Evolutionary conservation across 2,329 filamentous ascomycete species (phyloP).

Genomic region (Clonostachys chloroleuca): DNA sequence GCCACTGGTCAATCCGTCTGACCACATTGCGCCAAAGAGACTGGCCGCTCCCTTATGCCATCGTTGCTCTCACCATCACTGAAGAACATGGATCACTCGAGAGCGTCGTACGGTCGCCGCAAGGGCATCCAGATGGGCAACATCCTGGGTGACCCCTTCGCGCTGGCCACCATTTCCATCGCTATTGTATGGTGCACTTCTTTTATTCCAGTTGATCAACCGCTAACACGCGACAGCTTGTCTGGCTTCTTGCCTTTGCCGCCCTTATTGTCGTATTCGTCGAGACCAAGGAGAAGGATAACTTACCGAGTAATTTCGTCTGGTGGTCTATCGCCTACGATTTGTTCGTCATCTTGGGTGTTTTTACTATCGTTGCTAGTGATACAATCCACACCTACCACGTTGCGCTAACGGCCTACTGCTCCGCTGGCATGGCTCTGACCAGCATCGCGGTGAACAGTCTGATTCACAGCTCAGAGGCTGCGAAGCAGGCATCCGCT

Average conservation of each 20-base stretch:
- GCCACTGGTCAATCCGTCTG: no score
- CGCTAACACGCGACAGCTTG: constrained; percentile 57
- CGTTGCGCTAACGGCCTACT: constrained; percentile 85
- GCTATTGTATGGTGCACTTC: constrained; percentile 62
- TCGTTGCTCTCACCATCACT: constrained; percentile 62
- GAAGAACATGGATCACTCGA: constrained; percentile 74
- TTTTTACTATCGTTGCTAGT: constrained; percentile 79
- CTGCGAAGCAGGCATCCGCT: constrained; percentile 76
- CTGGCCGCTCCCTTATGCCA: neutral
- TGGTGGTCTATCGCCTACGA: constrained; percentile 92
- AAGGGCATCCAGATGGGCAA: constrained; percentile 74
- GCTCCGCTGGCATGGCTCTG: constrained; percentile 78
- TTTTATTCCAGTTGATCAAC: neutral
- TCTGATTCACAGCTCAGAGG: constrained; percentile 72
- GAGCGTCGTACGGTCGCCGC: constrained; percentile 49
- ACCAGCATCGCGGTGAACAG: constrained; percentile 83
- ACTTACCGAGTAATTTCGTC: constrained; percentile 72
- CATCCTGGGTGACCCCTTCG: constrained; percentile 94
- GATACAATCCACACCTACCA: constrained; percentile 85
- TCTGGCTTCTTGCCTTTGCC: constrained; percentile 92
- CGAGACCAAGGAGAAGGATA: constrained; percentile 30
- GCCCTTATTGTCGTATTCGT: constrained; percentile 71
- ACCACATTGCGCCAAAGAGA: no score
- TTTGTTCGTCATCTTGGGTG: constrained; percentile 74
- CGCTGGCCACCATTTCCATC: constrained; percentile 90